Percentiles rank a stretch among this genome's conserved stretches.
Evolutionary conservation across 2,329 filamentous ascomycete genomes (phyloP).

Genomic region (Cladophialophora immunda): DNA sequence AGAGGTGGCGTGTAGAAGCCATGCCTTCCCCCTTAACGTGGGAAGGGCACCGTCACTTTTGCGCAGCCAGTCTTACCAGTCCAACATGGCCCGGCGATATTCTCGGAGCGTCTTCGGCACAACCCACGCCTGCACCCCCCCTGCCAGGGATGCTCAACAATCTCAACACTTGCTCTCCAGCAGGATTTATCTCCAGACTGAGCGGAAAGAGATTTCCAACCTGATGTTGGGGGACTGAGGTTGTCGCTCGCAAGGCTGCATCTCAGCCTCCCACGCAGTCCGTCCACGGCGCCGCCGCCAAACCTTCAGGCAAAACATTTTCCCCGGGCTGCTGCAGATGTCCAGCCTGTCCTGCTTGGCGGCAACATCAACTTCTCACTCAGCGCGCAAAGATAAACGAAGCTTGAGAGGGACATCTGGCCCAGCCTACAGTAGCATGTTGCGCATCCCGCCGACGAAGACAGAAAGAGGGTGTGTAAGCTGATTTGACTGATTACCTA

Average conservation of each 20-base stretch:
- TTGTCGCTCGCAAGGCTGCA: not conserved
- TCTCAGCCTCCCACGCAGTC: not conserved
- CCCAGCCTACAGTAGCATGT: too few species aligned
- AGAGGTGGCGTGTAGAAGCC: not conserved
- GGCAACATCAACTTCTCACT: too few species aligned
- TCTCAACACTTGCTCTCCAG: not conserved
- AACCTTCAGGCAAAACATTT: constrained; percentile 2
- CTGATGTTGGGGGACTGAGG: not conserved
- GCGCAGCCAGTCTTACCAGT: not conserved
- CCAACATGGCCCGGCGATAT: constrained; percentile 8
- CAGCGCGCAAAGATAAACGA: too few species aligned
- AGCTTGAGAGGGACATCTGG: too few species aligned
- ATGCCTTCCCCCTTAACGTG: not conserved
- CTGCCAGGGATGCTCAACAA: not conserved
- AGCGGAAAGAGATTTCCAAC: not conserved
- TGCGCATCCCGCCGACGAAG: too few species aligned
- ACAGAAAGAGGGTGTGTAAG: too few species aligned
- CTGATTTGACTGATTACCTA: too few species aligned
- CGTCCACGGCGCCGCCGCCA: not conserved
- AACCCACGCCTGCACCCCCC: not conserved
- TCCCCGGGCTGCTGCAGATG: too few species aligned
- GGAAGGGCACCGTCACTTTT: not conserved
- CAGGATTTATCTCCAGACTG: not conserved
- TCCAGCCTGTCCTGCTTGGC: too few species aligned
- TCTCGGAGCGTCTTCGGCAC: constrained; percentile 4